Evolutionary conservation across 768 basidiomycete genomes (phyloP).

Genomic region (Lactarius pseudohatsudake): DNA sequence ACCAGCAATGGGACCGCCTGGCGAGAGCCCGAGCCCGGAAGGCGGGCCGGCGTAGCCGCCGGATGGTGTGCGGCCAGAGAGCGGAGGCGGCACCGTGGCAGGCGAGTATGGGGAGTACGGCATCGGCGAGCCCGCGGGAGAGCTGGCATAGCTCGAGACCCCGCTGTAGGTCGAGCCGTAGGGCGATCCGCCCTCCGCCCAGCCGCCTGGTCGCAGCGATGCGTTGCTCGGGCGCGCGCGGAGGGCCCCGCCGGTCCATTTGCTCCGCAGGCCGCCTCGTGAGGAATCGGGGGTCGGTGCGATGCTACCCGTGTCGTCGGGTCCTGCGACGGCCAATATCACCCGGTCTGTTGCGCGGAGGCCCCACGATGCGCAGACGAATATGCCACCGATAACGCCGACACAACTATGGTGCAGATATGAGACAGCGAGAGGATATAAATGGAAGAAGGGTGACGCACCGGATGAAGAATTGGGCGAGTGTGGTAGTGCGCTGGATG

Average conservation of each 20-base stretch:
- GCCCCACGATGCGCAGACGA: constrained; percentile 71
- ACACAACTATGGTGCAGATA: constrained; percentile 48
- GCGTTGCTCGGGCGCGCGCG: constrained; percentile 48
- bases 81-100: background rate
- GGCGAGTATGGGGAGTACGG: constrained; percentile 37
- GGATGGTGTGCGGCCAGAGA: constrained; percentile 12
- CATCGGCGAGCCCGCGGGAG: constrained; percentile 36
- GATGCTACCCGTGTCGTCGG: constrained; percentile 66
- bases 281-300: constrained; percentile 59
- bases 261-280: constrained; percentile 56
- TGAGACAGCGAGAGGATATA: background rate
- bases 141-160: constrained; percentile 35
- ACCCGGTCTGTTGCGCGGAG: constrained; percentile 42
- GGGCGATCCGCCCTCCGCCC: constrained; percentile 51
- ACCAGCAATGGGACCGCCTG: background rate
- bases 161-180: constrained; percentile 29
- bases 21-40: constrained; percentile 24
- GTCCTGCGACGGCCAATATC: constrained; percentile 53
- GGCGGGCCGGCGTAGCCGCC: constrained; percentile 16
- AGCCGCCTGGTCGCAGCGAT: constrained; percentile 40
- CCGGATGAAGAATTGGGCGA: constrained; percentile 81
- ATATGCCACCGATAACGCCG: constrained; percentile 92
- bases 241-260: constrained; percentile 68
- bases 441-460: constrained; percentile 28
- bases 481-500: constrained; percentile 81